Percentiles rank a stretch among this genome's conserved stretches.
phyloP scores from a whole-genome alignment of 495 filamentous ascomycete species.

The Penicillium coffeae region DNA sequence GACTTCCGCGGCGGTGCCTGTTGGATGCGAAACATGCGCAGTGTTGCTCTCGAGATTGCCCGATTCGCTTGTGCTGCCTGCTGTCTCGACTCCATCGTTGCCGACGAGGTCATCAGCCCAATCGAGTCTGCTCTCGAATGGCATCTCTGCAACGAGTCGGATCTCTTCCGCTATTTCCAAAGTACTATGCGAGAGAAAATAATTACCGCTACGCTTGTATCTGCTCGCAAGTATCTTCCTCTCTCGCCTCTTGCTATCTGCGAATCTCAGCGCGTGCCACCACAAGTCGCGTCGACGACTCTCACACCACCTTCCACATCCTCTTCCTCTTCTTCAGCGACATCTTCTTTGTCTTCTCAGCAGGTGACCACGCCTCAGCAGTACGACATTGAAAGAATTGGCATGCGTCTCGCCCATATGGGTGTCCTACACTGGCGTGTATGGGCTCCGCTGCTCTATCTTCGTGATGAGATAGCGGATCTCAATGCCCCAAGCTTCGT shows the following conservation, averaged over 20 bases:
- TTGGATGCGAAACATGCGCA: constrained; percentile 40
- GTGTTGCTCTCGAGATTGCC: constrained; percentile 44
- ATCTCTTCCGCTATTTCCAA: constrained; percentile 35
- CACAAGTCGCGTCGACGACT: constrained; percentile 11
- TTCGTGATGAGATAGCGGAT: constrained; percentile 34
- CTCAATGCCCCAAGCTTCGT: constrained; percentile 7
- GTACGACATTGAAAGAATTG: constrained; percentile 61
- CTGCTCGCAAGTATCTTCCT: constrained; percentile 35
- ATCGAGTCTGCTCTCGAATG: constrained; percentile 37
- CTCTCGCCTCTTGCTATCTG: constrained; percentile 45
- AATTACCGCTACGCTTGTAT: constrained; percentile 27
- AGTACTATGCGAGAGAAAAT: constrained; percentile 32
- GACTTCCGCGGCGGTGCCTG: constrained; percentile 27
- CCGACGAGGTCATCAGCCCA: constrained; percentile 35
- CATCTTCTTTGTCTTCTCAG: constrained; percentile 7
- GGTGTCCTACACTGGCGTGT: constrained; percentile 81
- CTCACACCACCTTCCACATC: constrained; percentile 1
- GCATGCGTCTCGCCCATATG: constrained; percentile 72
- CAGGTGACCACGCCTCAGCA: constrained; percentile 25
- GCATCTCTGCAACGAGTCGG: constrained; percentile 37
- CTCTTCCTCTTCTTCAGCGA: neutral
- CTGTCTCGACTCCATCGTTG: constrained; percentile 27
- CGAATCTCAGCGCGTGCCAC: constrained; percentile 39
- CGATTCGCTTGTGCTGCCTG: constrained; percentile 39
- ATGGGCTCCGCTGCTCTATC: constrained; percentile 71